Evolutionary conservation across 2,329 filamentous ascomycete genomes (phyloP).

Genomic region (Cephalotrichum gorgonifer): DNA sequence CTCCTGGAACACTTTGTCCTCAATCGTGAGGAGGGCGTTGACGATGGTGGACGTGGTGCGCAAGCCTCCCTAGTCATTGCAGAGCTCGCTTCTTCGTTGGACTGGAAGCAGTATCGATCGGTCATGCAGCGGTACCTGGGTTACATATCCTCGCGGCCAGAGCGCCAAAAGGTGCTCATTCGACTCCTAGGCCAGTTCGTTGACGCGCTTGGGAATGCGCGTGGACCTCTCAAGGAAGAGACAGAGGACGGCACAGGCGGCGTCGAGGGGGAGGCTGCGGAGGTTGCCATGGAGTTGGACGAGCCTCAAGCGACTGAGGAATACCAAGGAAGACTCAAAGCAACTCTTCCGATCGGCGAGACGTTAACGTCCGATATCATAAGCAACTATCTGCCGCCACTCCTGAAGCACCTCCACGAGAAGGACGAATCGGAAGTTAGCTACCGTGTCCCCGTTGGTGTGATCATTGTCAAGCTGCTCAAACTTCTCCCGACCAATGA

Average conservation of each 20-base stretch:
- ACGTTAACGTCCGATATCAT: slow-evolving; percentile 65
- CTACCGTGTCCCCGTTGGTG: slow-evolving; percentile 78
- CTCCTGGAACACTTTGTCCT: slow-evolving; percentile 92
- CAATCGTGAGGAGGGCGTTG: slow-evolving; percentile 58
- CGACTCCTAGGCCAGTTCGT: slow-evolving; percentile 72
- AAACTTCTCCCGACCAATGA: slow-evolving; percentile 66
- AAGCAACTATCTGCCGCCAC: slow-evolving; percentile 64
- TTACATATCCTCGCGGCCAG: slow-evolving; percentile 70
- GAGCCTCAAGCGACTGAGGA: slow-evolving; percentile 24
- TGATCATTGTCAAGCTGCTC: slow-evolving; percentile 81
- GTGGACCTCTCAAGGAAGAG: background rate
- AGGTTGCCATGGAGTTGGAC: slow-evolving; percentile 27
- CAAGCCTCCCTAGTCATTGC: slow-evolving; percentile 79
- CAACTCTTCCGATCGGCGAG: slow-evolving; percentile 53
- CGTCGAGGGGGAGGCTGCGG: slow-evolving; percentile 15
- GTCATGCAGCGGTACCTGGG: slow-evolving; percentile 75
- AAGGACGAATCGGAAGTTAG: slow-evolving; percentile 94
- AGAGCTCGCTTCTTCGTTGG: slow-evolving; percentile 61
- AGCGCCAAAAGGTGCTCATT: slow-evolving; percentile 77
- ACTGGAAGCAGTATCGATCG: slow-evolving; percentile 85
- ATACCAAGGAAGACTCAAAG: slow-evolving; percentile 36
- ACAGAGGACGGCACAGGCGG: background rate
- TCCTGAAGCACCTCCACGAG: slow-evolving; percentile 80
- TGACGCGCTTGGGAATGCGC: slow-evolving; percentile 59
- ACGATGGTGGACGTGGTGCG: slow-evolving; percentile 78